These are phyloP conservation scores for Brassica incana DNA, from an alignment of 345 rosid genomes.

Conservation along the genomic window DNA sequence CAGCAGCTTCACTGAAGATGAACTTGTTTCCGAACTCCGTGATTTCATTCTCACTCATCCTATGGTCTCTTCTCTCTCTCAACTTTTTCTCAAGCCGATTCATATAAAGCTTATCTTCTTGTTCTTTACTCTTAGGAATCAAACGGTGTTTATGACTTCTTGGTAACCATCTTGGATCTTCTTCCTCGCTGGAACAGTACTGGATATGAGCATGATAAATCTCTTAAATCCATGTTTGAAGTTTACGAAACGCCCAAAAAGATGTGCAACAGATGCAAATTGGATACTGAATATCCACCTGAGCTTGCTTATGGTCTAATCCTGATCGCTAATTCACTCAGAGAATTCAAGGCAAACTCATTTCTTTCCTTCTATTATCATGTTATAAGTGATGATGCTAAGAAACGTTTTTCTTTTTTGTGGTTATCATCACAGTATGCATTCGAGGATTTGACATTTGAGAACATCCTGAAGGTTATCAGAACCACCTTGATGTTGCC, in stretches of 20 bases:
- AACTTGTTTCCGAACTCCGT: neutral
- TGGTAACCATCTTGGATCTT: neutral
- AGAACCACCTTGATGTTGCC: neutral
- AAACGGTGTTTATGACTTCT: neutral
- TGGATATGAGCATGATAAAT: neutral
- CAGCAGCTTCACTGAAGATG: neutral
- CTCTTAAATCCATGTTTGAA: constrained; percentile 2
- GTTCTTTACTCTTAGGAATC: constrained; percentile 3
- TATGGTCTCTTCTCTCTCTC: constrained; percentile 12
- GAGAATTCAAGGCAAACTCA: constrained; percentile 23
- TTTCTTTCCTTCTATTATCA: neutral
- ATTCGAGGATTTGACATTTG: constrained; percentile 3
- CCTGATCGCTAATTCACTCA: constrained; percentile 9
- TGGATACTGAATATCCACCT: neutral
- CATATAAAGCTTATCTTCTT: neutral
- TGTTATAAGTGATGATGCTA: neutral
- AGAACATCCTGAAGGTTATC: constrained; percentile 5
- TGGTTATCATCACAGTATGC: neutral
- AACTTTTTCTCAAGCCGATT: neutral
- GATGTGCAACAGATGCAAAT: constrained; percentile 13
- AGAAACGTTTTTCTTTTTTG: constrained; percentile 3
- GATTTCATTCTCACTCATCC: neutral
- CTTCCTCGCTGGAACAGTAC: neutral
- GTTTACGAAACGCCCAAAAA: neutral
- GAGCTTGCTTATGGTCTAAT: constrained; percentile 3